Evolutionary conservation across 2,329 filamentous ascomycete genomes (phyloP), one percentile per base, ranked within the genome.

Genomic region (Diaporthe velutina): DNA sequence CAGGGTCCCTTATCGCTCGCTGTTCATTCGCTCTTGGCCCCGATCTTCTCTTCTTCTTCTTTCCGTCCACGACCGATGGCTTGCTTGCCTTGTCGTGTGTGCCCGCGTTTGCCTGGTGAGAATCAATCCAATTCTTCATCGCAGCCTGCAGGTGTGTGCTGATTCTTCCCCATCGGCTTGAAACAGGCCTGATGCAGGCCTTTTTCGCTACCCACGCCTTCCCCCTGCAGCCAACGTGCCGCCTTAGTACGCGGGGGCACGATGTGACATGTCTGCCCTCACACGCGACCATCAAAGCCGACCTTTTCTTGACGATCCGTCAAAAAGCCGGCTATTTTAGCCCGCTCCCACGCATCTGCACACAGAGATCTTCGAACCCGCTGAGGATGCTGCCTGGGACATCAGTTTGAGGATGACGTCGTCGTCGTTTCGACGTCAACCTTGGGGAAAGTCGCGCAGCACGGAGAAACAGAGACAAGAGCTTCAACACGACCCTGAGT

Each of bases 131-230:
- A 17, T n/a, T 58, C 28, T 19, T 33, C 55, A n/a, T 8, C 15
- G 4, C 13, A 3, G 10, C 17, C 45, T 8, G 40, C 60, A 33
- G 60, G 17, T 13, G 10, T 58, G 8, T 19, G 55, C 55, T 38
- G 33, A 30, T 45, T 13, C n/a, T 25, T 30, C 64, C 22, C 64
- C 64, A 52, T 67, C 64, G 40, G 64, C 28, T 38, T 67, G 64
- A 67, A 67, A 67, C 64, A 67, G 64, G 64, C 35, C 35, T 60
- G 57, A 60, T 60, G 64, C 64, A 67, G 64, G 30, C 30, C 45
- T 67, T 10, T 38, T 13, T 17, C 6, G 3, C 33, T 42, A n/a
- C n/a, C 25, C 25, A 25, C 61, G 8, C n/a, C 28, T 17, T 19
- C 0, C 64, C 64, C 64, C 64, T 52, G 64, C 64, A 67, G 64